Percentiles rank a stretch among this genome's conserved stretches.
These are phyloP conservation scores for Arabis alpina DNA, from an alignment of 345 rosid genomes.

Conservation along the genomic window DNA sequence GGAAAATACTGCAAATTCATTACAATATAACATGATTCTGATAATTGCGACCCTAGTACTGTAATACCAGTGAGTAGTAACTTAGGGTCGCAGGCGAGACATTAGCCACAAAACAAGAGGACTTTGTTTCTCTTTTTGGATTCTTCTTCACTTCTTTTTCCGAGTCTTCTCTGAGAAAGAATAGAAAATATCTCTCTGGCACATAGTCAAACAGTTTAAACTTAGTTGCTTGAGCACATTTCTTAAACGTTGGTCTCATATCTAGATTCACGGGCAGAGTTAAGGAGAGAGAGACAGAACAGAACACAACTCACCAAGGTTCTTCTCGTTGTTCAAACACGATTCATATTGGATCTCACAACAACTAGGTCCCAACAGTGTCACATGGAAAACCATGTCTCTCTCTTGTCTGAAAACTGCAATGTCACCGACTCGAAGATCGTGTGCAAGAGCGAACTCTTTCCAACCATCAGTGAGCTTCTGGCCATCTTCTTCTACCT, in stretches of 20 bases:
- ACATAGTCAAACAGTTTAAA: neutral
- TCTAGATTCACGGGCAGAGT: neutral
- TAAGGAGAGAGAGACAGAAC: neutral
- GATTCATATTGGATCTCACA: slow-evolving; percentile 32
- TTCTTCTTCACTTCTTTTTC: slow-evolving; percentile 2
- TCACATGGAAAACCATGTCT: slow-evolving; percentile 29
- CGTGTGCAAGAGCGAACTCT: slow-evolving; percentile 26
- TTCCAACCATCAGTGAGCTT: slow-evolving; percentile 35
- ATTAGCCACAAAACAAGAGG: slow-evolving; percentile 23
- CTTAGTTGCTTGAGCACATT: neutral
- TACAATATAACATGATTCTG: neutral
- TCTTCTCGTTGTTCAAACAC: neutral
- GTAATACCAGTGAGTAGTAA: slow-evolving; percentile 13
- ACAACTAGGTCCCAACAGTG: slow-evolving; percentile 24
- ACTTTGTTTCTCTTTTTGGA: slow-evolving; percentile 4
- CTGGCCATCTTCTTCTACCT: slow-evolving; percentile 32
- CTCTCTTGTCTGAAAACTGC: slow-evolving; percentile 29
- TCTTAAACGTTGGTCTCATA: neutral
- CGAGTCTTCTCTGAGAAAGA: slow-evolving; percentile 2
- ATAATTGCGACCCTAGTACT: neutral
- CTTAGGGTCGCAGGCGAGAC: slow-evolving; percentile 3
- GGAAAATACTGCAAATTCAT: slow-evolving; percentile 22
- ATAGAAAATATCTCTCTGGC: neutral
- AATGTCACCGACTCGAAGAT: slow-evolving; percentile 32
- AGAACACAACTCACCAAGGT: slow-evolving; percentile 22